Conservation (phyloP, 768 basidiomycete genomes). For the Collybiopsis confluens region DNA sequence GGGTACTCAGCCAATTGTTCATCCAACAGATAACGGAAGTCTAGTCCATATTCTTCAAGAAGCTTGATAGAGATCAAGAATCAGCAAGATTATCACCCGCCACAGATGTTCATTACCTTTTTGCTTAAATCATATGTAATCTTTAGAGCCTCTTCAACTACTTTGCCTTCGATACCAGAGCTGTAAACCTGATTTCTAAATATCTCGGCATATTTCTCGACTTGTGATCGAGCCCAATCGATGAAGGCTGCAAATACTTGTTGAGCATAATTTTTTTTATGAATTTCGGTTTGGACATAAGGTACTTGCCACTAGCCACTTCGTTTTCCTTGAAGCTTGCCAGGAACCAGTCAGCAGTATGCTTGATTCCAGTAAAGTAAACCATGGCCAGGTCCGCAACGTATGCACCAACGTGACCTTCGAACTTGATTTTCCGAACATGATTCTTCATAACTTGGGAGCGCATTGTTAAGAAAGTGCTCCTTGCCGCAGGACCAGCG, state of each 20-base stretch:
- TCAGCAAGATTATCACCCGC: background rate
- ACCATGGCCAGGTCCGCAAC: conserved; percentile 86
- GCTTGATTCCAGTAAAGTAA: conserved; percentile 91
- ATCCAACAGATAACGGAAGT: conserved; percentile 91
- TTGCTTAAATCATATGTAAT: conserved; percentile 79
- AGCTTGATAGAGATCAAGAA: conserved; percentile 39
- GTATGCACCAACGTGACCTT: conserved; percentile 83
- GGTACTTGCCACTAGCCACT: conserved; percentile 77
- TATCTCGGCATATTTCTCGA: conserved; percentile 77
- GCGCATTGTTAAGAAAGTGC: conserved; percentile 78
- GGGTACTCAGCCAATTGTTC: conserved; percentile 55
- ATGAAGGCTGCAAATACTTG: conserved; percentile 85
- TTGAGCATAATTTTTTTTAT: background rate
- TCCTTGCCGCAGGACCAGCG: conserved; percentile 73
- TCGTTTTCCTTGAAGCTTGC: conserved; percentile 95
- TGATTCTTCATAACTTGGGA: conserved; percentile 68
- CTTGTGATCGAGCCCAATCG: conserved; percentile 86
- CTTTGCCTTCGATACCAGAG: conserved; percentile 64
- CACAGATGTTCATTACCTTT: conserved; percentile 50
- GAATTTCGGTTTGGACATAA: background rate
- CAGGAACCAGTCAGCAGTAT: conserved; percentile 97
- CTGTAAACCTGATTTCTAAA: conserved; percentile 92
- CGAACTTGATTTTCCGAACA: conserved; percentile 84
- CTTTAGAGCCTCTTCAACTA: conserved; percentile 73
- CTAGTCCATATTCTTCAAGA: conserved; percentile 88